Evolutionary conservation across 441 rosid species (phyloP).

Genomic region (Eruca vesicaria): DNA sequence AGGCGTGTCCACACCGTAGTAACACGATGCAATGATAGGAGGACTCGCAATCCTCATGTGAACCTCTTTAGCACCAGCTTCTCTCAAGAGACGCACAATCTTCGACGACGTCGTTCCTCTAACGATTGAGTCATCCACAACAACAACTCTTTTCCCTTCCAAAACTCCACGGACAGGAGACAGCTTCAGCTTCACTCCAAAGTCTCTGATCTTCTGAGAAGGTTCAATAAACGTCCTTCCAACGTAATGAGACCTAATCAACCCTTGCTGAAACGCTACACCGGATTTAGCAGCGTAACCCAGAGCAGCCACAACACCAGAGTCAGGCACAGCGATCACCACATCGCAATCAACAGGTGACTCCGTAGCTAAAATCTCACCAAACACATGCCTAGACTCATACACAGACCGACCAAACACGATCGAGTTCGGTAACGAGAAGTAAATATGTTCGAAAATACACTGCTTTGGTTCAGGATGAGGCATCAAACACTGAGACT

Average conservation of each 20-base stretch:
- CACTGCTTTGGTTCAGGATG: slow-evolving; percentile 75
- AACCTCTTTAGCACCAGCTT: slow-evolving; percentile 91
- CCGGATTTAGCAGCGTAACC: slow-evolving; percentile 86
- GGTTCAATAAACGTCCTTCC: slow-evolving; percentile 97
- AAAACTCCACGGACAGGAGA: slow-evolving; percentile 80
- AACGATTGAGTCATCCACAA: slow-evolving; percentile 92
- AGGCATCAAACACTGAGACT: slow-evolving; percentile 61
- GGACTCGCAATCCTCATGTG: slow-evolving; percentile 98
- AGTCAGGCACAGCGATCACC: slow-evolving; percentile 92
- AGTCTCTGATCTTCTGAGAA: slow-evolving; percentile 86
- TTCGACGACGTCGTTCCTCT: slow-evolving; percentile 90
- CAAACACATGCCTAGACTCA: slow-evolving; percentile 55
- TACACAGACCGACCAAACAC: slow-evolving; percentile 80
- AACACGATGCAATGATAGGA: slow-evolving; percentile 78
- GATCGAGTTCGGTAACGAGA: slow-evolving; percentile 69
- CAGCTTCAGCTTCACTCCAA: slow-evolving; percentile 91
- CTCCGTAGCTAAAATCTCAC: slow-evolving; percentile 73
- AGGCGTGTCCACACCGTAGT: slow-evolving; percentile 96
- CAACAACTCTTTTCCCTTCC: slow-evolving; percentile 88
- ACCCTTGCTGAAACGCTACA: slow-evolving; percentile 82
- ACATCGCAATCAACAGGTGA: slow-evolving; percentile 83
- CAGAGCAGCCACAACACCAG: slow-evolving; percentile 93
- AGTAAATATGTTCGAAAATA: slow-evolving; percentile 84
- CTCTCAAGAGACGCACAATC: slow-evolving; percentile 76
- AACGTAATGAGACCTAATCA: slow-evolving; percentile 91